Percentiles rank a stretch among this genome's conserved stretches.
These are phyloP conservation scores for Condylostoma magnum DNA, from an alignment of 169 alveolate species.

Conservation along the genomic window DNA sequence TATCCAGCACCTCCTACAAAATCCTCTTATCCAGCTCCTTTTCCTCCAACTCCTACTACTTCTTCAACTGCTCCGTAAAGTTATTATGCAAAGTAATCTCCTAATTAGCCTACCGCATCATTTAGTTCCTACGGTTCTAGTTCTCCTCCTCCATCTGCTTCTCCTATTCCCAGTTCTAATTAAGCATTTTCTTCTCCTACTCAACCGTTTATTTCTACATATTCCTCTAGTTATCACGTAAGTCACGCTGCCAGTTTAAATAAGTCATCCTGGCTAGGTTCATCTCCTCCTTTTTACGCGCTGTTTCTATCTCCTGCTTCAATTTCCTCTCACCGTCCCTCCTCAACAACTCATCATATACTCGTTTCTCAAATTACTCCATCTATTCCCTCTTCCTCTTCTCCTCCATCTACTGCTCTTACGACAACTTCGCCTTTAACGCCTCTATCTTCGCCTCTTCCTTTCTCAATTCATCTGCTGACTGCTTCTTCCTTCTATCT, in stretches of 20 bases:
- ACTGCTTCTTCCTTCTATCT: conserved; percentile 34
- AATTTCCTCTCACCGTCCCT: conserved; percentile 31
- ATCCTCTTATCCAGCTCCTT: conserved; percentile 46
- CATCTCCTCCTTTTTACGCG: conserved; percentile 36
- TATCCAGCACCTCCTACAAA: conserved; percentile 24
- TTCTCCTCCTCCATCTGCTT: conserved; percentile 41
- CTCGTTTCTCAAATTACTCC: conserved; percentile 30
- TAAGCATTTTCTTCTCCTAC: conserved; percentile 45
- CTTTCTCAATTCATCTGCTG: conserved; percentile 47
- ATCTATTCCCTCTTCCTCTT: conserved; percentile 17
- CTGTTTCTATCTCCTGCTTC: conserved; percentile 18
- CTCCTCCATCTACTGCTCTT: conserved; percentile 46
- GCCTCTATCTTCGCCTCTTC: conserved; percentile 36
- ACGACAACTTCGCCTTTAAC: conserved; percentile 13
- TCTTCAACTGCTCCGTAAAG: conserved; percentile 41
- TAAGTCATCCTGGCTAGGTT: conserved; percentile 42
- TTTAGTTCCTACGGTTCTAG: conserved; percentile 30
- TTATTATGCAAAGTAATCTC: conserved; percentile 54
- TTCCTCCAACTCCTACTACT: conserved; percentile 32
- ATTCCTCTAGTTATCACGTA: conserved; percentile 15
- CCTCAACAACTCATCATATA: conserved; percentile 45
- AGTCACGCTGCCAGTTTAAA: conserved; percentile 39
- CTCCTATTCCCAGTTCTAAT: conserved; percentile 42
- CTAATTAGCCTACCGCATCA: conserved; percentile 35
- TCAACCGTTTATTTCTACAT: conserved; percentile 1